Conservation (phyloP, 2,329 filamentous ascomycete species). For the Fusarium chuoi region DNA sequence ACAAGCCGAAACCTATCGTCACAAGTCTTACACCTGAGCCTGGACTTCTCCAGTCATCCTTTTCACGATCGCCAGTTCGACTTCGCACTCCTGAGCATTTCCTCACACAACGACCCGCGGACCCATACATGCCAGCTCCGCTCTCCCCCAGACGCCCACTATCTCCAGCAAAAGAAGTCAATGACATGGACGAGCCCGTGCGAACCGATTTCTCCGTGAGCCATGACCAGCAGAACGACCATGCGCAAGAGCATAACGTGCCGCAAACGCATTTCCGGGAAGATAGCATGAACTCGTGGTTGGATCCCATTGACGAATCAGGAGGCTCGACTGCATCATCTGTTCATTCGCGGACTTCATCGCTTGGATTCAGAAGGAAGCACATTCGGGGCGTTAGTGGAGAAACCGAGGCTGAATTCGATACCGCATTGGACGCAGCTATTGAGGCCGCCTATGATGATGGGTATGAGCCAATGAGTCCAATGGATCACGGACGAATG, state of each 20-base stretch:
- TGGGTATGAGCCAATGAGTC: constrained; percentile 78
- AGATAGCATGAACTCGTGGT: constrained; percentile 84
- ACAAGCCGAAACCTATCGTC: constrained; percentile 40
- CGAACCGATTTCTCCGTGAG: constrained; percentile 51
- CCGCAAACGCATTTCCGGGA: constrained; percentile 61
- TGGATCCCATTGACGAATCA: constrained; percentile 94
- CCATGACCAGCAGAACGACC: constrained; percentile 14
- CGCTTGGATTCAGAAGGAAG: constrained; percentile 73
- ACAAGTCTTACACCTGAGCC: constrained; percentile 41
- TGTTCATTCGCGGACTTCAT: constrained; percentile 81
- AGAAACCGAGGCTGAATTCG: constrained; percentile 88
- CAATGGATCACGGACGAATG: constrained; percentile 51
- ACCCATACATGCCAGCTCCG: constrained; percentile 75
- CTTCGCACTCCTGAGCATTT: constrained; percentile 46
- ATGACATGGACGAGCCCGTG: constrained; percentile 43
- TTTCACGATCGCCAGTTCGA: constrained; percentile 59
- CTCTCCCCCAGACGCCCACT: constrained; percentile 71
- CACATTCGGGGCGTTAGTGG: constrained; percentile 75
- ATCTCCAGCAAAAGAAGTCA: constrained; percentile 52
- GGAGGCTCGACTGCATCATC: constrained; percentile 83
- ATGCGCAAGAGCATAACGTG: constrained; percentile 5
- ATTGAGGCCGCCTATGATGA: constrained; percentile 97
- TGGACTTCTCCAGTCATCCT: constrained; percentile 62
- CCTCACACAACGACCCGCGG: constrained; percentile 61
- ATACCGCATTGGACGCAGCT: constrained; percentile 92